A percentile compares a stretch with the other conserved stretches of the same genome.
phyloP scores from a whole-genome alignment of 78 protist genomes.

The Protostelium mycophagum region DNA sequence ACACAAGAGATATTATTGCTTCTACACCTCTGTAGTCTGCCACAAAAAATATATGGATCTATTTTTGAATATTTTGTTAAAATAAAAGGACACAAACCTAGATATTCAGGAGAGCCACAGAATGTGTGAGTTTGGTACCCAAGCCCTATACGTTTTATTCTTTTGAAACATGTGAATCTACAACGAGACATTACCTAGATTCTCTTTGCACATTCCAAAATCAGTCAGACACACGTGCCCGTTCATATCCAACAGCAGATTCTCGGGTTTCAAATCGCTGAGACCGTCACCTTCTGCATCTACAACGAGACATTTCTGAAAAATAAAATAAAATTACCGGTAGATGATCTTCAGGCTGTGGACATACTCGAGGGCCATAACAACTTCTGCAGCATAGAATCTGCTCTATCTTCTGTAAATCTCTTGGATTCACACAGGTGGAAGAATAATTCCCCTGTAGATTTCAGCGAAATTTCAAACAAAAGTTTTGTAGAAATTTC shows the following conservation, averaged over 20 bases:
- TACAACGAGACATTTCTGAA: background rate
- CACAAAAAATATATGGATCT: background rate
- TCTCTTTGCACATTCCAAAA: conserved; percentile 75
- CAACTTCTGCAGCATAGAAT: conserved; percentile 78
- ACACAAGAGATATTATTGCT: too few species aligned
- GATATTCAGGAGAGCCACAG: background rate
- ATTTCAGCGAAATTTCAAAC: background rate
- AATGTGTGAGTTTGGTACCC: background rate
- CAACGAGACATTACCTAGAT: background rate
- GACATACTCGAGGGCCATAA: conserved; percentile 71
- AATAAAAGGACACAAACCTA: background rate
- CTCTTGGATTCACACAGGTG: conserved; percentile 28
- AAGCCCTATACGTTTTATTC: background rate
- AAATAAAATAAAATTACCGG: background rate
- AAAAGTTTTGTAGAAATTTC: background rate
- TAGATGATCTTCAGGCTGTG: conserved; percentile 78
- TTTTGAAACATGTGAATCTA: background rate
- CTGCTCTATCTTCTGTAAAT: conserved; percentile 41
- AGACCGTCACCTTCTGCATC: background rate
- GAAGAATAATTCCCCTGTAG: conserved; percentile 37
- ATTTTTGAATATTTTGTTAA: background rate
- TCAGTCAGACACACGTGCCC: conserved; percentile 93
- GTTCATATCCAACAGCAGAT: conserved; percentile 79
- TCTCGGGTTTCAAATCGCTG: conserved; percentile 89
- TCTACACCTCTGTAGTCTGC: too few species aligned